Evolutionary conservation across 2,329 filamentous ascomycete species (phyloP).

Genomic region (Microdochium paspali): DNA sequence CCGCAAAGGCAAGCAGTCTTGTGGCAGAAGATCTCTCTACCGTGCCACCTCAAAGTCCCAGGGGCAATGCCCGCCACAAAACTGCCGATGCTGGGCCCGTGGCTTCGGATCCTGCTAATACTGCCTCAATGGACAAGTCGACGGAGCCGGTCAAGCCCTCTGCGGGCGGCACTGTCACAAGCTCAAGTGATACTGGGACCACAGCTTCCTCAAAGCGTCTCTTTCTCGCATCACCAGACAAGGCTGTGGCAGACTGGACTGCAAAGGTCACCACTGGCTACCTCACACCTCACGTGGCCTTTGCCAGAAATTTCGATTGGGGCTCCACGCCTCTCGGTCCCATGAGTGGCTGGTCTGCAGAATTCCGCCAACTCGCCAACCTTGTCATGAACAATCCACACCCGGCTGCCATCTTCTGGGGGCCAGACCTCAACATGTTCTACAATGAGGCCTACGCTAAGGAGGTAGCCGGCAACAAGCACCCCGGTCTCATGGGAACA

Average conservation of each 20-base stretch:
- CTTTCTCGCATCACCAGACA: slow-evolving; percentile 18
- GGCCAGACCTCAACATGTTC: slow-evolving; percentile 48
- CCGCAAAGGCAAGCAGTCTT: background rate
- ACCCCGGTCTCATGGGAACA: slow-evolving; percentile 50
- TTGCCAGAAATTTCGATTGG: slow-evolving; percentile 32
- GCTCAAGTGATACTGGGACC: slow-evolving; percentile 17
- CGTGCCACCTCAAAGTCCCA: background rate
- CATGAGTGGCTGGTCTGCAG: slow-evolving; percentile 33
- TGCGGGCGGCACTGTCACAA: background rate
- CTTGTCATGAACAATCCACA: slow-evolving; percentile 33
- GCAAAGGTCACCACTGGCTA: slow-evolving; percentile 16
- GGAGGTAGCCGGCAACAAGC: slow-evolving; percentile 51
- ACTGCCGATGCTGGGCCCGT: background rate
- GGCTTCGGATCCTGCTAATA: background rate
- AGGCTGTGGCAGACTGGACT: slow-evolving; percentile 25
- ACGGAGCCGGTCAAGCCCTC: background rate
- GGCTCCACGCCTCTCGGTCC: slow-evolving; percentile 33
- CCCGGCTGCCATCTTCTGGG: slow-evolving; percentile 55
- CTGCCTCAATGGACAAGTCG: background rate
- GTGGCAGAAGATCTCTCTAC: background rate
- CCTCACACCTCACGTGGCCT: slow-evolving; percentile 17
- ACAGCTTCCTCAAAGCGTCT: slow-evolving; percentile 17
- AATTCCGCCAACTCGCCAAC: slow-evolving; percentile 34
- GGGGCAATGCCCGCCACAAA: background rate
- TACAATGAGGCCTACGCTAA: slow-evolving; percentile 53